A percentile compares a stretch with the other conserved stretches of the same genome.
These are phyloP conservation scores for Coemansia sp. DNA, from an alignment of 192 early-diverging fungal genomes.

Conservation along the genomic window DNA sequence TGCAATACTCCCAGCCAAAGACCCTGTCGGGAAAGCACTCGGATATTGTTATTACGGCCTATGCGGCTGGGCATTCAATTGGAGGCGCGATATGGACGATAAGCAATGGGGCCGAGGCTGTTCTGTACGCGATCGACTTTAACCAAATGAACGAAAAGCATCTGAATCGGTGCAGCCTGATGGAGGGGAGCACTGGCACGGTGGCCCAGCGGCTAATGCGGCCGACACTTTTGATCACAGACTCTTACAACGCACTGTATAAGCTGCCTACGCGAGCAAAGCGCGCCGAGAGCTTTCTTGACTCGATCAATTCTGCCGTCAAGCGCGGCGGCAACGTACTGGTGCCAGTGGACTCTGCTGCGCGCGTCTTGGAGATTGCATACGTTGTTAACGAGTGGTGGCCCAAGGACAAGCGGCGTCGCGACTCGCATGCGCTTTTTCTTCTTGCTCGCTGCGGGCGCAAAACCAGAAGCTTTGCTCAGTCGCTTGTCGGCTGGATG, in stretches of 20 bases:
- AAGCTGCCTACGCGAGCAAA: slow-evolving; percentile 65
- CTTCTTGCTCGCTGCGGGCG: slow-evolving; percentile 75
- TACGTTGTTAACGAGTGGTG: slow-evolving; percentile 89
- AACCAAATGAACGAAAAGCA: slow-evolving; percentile 91
- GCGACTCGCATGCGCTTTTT: slow-evolving; percentile 67
- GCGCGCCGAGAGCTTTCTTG: slow-evolving; percentile 76
- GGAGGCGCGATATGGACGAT: slow-evolving; percentile 98
- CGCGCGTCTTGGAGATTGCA: slow-evolving; percentile 87
- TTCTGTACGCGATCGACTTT: slow-evolving; percentile 95
- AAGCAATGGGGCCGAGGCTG: slow-evolving; percentile 87
- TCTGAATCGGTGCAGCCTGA: slow-evolving; percentile 28
- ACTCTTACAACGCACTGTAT: slow-evolving; percentile 73
- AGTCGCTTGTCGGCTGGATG: slow-evolving; percentile 97
- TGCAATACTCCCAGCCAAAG: slow-evolving; percentile 87
- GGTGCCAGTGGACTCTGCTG: slow-evolving; percentile 84
- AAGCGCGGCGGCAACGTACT: slow-evolving; percentile 74
- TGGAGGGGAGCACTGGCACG: slow-evolving; percentile 57
- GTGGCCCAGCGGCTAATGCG: slow-evolving; percentile 65
- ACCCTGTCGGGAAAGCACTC: slow-evolving; percentile 64
- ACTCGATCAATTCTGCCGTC: slow-evolving; percentile 55
- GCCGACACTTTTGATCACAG: slow-evolving; percentile 93
- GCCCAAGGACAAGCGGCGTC: slow-evolving; percentile 53
- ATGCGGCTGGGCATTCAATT: slow-evolving; percentile 89
- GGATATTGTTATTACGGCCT: slow-evolving; percentile 86
- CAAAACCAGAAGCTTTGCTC: slow-evolving; percentile 78